Conservation (phyloP, 176 grass and related monocot genomes). For the Pontederia paniculata region DNA sequence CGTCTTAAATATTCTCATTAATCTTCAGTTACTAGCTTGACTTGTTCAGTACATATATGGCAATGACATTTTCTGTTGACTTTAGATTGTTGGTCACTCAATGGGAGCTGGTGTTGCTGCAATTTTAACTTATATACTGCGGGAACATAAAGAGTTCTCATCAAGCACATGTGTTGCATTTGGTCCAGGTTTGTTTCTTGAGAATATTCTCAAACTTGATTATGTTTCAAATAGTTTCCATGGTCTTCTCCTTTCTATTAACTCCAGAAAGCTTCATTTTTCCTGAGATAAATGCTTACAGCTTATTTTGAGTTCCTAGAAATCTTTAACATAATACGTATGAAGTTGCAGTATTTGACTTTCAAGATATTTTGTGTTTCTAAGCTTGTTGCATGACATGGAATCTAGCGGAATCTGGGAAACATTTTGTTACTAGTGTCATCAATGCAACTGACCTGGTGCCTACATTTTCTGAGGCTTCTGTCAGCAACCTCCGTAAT, state of each 20-base stretch:
- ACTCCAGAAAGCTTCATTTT: background rate
- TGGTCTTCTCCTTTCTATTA: background rate
- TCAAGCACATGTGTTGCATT: constrained; percentile 80
- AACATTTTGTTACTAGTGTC: constrained; percentile 73
- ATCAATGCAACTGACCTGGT: constrained; percentile 81
- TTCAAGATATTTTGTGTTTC: constrained; percentile 21
- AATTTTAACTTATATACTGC: constrained; percentile 84
- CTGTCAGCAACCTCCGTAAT: constrained; percentile 43
- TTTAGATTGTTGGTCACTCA: constrained; percentile 89
- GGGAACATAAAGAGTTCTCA: constrained; percentile 57
- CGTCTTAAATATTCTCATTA: background rate
- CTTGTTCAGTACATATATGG: constrained; percentile 4
- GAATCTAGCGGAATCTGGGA: constrained; percentile 68
- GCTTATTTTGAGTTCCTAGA: background rate
- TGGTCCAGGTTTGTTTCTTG: constrained; percentile 64
- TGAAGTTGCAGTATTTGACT: background rate
- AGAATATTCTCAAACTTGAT: background rate
- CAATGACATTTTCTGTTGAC: constrained; percentile 14
- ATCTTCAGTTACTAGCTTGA: constrained; percentile 23
- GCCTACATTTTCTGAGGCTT: constrained; percentile 63
- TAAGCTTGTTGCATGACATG: constrained; percentile 81
- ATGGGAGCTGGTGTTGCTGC: constrained; percentile 83
- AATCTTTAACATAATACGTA: background rate
- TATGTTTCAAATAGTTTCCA: background rate
- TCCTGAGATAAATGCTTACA: background rate